phyloP scores from a whole-genome alignment of 176 grass and related monocot species.

The Oryza rufipogon region DNA sequence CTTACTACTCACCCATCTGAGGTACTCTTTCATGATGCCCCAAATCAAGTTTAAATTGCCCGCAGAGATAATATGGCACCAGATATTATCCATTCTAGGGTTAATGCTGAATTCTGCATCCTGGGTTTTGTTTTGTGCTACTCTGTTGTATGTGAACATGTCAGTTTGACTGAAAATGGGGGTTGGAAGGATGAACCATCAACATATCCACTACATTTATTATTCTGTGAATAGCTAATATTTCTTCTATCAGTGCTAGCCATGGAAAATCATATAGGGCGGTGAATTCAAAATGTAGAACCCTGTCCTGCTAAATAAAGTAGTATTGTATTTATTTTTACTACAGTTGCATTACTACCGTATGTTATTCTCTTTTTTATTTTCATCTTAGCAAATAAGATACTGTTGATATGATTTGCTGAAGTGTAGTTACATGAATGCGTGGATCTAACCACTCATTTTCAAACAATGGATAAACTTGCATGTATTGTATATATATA shows the following conservation, averaged over 20 bases:
- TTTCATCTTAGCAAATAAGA: neutral
- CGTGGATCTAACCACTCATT: neutral
- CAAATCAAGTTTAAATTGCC: neutral
- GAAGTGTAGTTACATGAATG: neutral
- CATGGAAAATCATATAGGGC: neutral
- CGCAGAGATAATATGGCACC: neutral
- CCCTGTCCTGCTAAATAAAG: neutral
- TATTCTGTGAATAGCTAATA: neutral
- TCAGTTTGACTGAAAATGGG: neutral
- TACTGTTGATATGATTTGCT: neutral
- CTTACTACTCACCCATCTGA: slow-evolving; percentile 60
- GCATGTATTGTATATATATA: neutral
- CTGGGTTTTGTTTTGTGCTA: neutral
- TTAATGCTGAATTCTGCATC: neutral
- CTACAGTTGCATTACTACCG: neutral
- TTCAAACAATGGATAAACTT: neutral
- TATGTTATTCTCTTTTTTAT: neutral
- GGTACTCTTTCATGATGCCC: slow-evolving; percentile 39
- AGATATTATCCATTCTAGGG: neutral
- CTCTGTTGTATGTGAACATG: neutral
- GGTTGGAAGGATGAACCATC: neutral
- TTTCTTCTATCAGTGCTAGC: neutral
- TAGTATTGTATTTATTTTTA: slow-evolving; percentile 15
- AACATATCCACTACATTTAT: neutral
- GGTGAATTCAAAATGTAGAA: neutral